These are phyloP conservation scores for Fraxinus americana DNA, from an alignment of 257 asterid species.

Conservation along the genomic window DNA sequence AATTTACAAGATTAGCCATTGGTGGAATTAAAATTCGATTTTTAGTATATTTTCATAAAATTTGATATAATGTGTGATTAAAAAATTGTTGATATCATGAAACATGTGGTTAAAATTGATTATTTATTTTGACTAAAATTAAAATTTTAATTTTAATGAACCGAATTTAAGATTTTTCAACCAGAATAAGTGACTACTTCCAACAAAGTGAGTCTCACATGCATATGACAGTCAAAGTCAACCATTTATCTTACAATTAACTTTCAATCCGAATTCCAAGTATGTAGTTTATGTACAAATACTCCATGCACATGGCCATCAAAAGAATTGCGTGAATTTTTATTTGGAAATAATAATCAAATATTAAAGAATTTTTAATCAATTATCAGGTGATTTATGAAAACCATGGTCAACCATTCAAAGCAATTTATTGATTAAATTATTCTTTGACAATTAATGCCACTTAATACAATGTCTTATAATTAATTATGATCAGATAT, in stretches of 20 bases:
- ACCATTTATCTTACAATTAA: conserved; percentile 14
- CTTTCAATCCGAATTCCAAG: conserved; percentile 20
- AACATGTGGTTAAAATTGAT: no score
- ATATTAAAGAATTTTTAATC: background rate
- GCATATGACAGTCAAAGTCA: conserved; percentile 17
- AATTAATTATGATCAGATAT: background rate
- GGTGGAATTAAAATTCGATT: no score
- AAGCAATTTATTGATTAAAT: background rate
- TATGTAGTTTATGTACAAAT: background rate
- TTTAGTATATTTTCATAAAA: no score
- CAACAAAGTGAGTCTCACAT: conserved; percentile 15
- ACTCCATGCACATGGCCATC: conserved; percentile 11
- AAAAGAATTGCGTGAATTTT: background rate
- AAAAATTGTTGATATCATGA: no score
- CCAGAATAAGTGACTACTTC: no score
- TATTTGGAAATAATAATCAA: background rate
- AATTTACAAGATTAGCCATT: no score
- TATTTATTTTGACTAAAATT: no score
- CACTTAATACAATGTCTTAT: background rate
- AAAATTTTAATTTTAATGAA: no score
- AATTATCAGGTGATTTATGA: conserved; percentile 24
- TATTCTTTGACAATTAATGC: background rate
- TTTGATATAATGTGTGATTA: no score
- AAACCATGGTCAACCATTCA: conserved; percentile 25
- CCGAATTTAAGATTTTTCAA: no score